A percentile compares a stretch with the other conserved stretches of the same genome.
These are phyloP conservation scores for Fusarium circinatum DNA, from an alignment of 2,329 filamentous ascomycete species.

Conservation along the genomic window DNA sequence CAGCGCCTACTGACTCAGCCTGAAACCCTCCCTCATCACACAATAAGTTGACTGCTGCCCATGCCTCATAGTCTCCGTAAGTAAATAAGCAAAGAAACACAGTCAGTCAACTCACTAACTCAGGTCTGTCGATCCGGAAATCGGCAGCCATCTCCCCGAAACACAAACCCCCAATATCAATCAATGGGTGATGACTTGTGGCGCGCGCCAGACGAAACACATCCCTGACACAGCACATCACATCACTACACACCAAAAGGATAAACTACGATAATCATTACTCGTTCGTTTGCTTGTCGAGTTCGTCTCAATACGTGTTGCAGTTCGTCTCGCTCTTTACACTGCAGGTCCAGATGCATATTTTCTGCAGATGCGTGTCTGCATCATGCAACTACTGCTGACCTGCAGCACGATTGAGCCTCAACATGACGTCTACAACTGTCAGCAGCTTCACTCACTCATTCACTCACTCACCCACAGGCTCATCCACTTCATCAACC, in stretches of 20 bases:
- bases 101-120: not conserved
- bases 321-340: constrained; percentile 29
- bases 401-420: constrained; percentile 42
- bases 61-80: not conserved
- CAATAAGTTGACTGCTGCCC: not conserved
- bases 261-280: constrained; percentile 6
- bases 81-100: not conserved
- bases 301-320: constrained; percentile 32
- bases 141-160: constrained; percentile 31
- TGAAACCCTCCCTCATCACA: constrained; percentile 28
- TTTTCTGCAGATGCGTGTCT: constrained; percentile 22
- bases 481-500: not conserved
- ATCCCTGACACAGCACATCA: constrained; percentile 24
- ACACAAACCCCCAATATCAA: constrained; percentile 7
- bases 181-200: constrained; percentile 14
- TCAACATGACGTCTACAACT: constrained; percentile 32
- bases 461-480: not conserved
- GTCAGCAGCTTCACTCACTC: not conserved
- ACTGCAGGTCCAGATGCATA: constrained; percentile 25
- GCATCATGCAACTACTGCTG: constrained; percentile 38
- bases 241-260: constrained; percentile 6
- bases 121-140: constrained; percentile 29
- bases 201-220: constrained; percentile 45
- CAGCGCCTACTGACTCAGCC: constrained; percentile 16
- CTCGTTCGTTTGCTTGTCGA: constrained; percentile 23